Evolutionary conservation across 1,284 basidiomycete genomes (phyloP).

Genomic region (Flammula alnicola): DNA sequence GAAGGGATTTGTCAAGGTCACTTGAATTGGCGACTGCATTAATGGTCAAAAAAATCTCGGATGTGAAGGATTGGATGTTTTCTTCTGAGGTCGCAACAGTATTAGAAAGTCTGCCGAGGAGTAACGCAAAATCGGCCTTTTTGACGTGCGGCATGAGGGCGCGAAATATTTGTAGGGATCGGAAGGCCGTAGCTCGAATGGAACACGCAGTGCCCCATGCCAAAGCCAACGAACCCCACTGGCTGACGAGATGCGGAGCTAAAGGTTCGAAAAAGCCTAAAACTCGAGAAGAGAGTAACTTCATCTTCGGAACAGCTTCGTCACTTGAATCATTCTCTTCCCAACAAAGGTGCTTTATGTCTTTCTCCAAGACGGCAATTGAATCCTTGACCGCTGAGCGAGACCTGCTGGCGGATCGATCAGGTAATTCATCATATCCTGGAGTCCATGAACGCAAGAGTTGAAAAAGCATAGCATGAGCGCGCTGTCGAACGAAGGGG

Average conservation of each 20-base stretch:
- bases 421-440: constrained; percentile 68
- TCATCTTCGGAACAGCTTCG: constrained; percentile 70
- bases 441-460: constrained; percentile 79
- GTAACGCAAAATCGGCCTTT: constrained; percentile 76
- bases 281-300: constrained; percentile 66
- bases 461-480: constrained; percentile 80
- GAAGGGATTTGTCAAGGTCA: constrained; percentile 61
- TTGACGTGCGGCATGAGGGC: constrained; percentile 79
- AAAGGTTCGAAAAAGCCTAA: constrained; percentile 75
- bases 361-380: constrained; percentile 63
- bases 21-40: constrained; percentile 65
- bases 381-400: constrained; percentile 53
- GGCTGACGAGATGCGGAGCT: constrained; percentile 68
- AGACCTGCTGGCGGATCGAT: constrained; percentile 52
- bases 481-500: constrained; percentile 71
- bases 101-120: constrained; percentile 85
- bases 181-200: constrained; percentile 85
- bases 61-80: constrained; percentile 83
- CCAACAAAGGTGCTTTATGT: constrained; percentile 70
- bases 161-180: constrained; percentile 91
- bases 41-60: constrained; percentile 84
- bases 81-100: constrained; percentile 80
- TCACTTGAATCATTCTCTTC: constrained; percentile 65
- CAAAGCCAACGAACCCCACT: constrained; percentile 84
- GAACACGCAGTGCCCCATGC: constrained; percentile 89